Conservation (phyloP, 2,329 filamentous ascomycete species). For the Neonectria ditissima region DNA sequence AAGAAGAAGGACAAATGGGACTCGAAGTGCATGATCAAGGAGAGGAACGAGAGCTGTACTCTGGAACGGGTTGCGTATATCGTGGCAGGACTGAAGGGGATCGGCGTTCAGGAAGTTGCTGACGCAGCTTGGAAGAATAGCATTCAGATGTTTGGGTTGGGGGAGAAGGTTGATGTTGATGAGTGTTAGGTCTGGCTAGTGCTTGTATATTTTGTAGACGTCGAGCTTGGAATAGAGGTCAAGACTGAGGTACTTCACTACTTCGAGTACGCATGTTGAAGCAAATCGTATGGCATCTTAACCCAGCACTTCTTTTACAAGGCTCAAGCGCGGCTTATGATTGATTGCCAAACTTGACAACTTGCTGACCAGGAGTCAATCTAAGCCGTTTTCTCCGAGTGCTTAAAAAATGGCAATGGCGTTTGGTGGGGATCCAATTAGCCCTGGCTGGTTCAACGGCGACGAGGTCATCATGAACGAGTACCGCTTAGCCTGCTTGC, state of each 20-base stretch:
- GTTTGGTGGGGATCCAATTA: constrained; percentile 62
- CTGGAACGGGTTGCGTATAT: constrained; percentile 60
- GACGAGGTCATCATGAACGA: constrained; percentile 24
- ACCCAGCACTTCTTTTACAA: background rate
- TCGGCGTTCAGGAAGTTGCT: constrained; percentile 56
- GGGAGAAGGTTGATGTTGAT: constrained; percentile 17
- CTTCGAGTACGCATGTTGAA: background rate
- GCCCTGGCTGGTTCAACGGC: constrained; percentile 57
- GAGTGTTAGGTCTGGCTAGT: background rate
- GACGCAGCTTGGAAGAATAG: constrained; percentile 54
- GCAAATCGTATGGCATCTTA: no score
- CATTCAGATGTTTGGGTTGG: constrained; percentile 47
- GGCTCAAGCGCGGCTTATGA: background rate
- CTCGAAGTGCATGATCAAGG: constrained; percentile 60
- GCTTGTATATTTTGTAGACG: background rate
- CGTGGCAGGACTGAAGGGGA: constrained; percentile 61
- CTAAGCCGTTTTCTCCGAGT: background rate
- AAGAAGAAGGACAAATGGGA: constrained; percentile 65
- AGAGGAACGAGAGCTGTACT: constrained; percentile 62
- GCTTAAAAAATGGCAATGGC: constrained; percentile 59
- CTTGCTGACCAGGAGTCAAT: no score
- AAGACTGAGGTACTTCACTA: no score
- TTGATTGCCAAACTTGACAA: background rate
- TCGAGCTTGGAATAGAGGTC: background rate
- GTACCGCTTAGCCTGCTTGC: constrained; percentile 10